Percentiles rank a stretch among this genome's conserved stretches.
Conservation (phyloP, 2,329 filamentous ascomycete species). For the Xylaria sp. region DNA sequence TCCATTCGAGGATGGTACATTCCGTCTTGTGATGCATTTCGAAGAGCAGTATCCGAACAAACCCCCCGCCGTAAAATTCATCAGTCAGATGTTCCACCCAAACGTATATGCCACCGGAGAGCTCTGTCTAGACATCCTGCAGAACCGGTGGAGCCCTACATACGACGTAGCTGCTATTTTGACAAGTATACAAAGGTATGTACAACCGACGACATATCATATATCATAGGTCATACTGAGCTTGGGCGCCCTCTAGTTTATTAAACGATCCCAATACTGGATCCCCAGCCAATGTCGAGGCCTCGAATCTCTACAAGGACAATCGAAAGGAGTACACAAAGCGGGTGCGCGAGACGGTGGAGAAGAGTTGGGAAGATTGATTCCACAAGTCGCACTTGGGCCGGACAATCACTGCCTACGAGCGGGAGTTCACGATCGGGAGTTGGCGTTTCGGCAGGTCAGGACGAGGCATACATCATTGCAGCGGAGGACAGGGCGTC, state of each 20-base stretch:
- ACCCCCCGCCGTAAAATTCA: slow-evolving; percentile 96
- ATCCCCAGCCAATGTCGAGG: slow-evolving; percentile 96
- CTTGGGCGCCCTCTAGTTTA: slow-evolving; percentile 66
- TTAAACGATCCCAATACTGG: slow-evolving; percentile 99
- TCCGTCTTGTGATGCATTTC: slow-evolving; percentile 98
- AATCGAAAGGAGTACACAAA: slow-evolving; percentile 97
- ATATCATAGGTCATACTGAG: slow-evolving; percentile 14
- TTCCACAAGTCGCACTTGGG: slow-evolving; percentile 7
- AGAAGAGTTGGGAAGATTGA: slow-evolving; percentile 98
- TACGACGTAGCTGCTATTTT: slow-evolving; percentile 98
- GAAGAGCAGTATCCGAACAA: slow-evolving; percentile 99
- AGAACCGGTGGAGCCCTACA: slow-evolving; percentile 98
- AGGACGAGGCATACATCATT: slow-evolving; percentile 23
- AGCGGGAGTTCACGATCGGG: slow-evolving; percentile 29
- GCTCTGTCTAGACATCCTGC: slow-evolving; percentile 94
- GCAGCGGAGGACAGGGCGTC: slow-evolving; percentile 22
- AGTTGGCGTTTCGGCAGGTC: slow-evolving; percentile 37
- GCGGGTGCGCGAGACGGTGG: slow-evolving; percentile 93
- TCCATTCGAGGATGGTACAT: slow-evolving; percentile 97
- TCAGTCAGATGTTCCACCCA: slow-evolving; percentile 98
- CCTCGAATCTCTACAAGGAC: slow-evolving; percentile 97
- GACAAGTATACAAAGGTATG: slow-evolving; percentile 95
- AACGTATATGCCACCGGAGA: slow-evolving; percentile 98
- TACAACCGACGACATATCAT: slow-evolving; percentile 12
- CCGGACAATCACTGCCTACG: slow-evolving; percentile 7